phyloP scores from a whole-genome alignment of 768 basidiomycete species.

The Artomyces pyxidatus region DNA sequence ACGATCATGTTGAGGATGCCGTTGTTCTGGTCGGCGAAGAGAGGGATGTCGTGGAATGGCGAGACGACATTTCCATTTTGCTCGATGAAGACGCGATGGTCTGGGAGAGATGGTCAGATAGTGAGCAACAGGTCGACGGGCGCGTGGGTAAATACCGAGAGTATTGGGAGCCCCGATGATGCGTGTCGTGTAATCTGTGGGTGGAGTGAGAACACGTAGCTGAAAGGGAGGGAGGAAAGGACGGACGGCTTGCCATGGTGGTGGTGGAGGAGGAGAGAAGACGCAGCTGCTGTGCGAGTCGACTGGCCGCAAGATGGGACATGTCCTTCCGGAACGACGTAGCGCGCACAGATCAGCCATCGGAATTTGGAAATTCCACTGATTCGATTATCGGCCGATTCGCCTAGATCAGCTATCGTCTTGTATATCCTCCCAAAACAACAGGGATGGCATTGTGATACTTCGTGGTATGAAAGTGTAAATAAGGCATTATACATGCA shows the following conservation, averaged over 20 bases:
- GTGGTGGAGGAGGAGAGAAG: slow-evolving; percentile 41
- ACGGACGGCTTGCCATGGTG: slow-evolving; percentile 50
- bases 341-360: background rate
- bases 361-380: no score
- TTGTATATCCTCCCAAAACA: background rate
- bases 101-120: slow-evolving; percentile 34
- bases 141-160: slow-evolving; percentile 52
- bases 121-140: slow-evolving; percentile 7
- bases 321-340: slow-evolving; percentile 1
- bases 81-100: slow-evolving; percentile 93
- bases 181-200: slow-evolving; percentile 66
- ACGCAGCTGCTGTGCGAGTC: slow-evolving; percentile 58
- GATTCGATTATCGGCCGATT: slow-evolving; percentile 4
- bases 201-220: background rate
- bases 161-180: slow-evolving; percentile 88
- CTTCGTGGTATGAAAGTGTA: no score
- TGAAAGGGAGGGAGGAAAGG: slow-evolving; percentile 9
- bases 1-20: slow-evolving; percentile 99
- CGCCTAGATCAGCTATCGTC: background rate
- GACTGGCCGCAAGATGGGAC: slow-evolving; percentile 19
- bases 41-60: slow-evolving; percentile 93
- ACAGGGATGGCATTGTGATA: no score
- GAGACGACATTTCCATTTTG: slow-evolving; percentile 79
- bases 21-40: slow-evolving; percentile 92
- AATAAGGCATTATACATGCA: no score